Evolutionary conservation across 164 flowering plant genomes (phyloP).

Genomic region (Liriodendron chinense): DNA sequence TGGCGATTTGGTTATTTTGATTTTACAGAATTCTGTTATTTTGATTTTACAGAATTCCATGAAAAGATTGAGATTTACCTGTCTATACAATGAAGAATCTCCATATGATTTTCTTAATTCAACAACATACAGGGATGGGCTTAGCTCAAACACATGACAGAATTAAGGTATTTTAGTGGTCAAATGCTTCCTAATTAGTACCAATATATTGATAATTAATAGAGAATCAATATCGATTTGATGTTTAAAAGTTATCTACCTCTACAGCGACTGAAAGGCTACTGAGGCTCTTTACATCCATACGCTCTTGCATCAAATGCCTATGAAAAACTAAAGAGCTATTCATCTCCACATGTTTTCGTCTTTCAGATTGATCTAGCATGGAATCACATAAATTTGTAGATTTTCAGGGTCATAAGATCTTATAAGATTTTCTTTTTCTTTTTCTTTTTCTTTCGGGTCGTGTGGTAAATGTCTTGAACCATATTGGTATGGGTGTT

Average conservation of each 20-base stretch:
- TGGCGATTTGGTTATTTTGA: too few species aligned
- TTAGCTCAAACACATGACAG: slow-evolving; percentile 80
- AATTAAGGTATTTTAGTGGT: neutral
- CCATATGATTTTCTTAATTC: slow-evolving; percentile 84
- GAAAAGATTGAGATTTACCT: slow-evolving; percentile 38
- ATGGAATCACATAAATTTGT: neutral
- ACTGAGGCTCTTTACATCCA: slow-evolving; percentile 35
- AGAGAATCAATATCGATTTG: neutral
- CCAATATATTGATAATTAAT: neutral
- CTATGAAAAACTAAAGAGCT: neutral
- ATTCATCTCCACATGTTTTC: neutral
- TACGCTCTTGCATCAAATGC: slow-evolving; percentile 42
- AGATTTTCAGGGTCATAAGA: too few species aligned
- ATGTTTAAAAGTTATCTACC: slow-evolving; percentile 32
- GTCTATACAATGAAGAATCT: slow-evolving; percentile 71
- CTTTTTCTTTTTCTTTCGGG: too few species aligned
- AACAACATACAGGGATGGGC: slow-evolving; percentile 76
- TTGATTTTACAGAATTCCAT: neutral
- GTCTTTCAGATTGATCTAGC: neutral
- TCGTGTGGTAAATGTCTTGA: too few species aligned
- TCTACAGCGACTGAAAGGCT: slow-evolving; percentile 70
- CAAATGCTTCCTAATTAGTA: neutral
- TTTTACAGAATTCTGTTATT: too few species aligned
- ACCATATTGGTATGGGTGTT: too few species aligned
- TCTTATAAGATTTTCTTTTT: too few species aligned